These are phyloP conservation scores for Diaporthe batatas DNA, from an alignment of 2,329 filamentous ascomycete species.

Conservation along the genomic window DNA sequence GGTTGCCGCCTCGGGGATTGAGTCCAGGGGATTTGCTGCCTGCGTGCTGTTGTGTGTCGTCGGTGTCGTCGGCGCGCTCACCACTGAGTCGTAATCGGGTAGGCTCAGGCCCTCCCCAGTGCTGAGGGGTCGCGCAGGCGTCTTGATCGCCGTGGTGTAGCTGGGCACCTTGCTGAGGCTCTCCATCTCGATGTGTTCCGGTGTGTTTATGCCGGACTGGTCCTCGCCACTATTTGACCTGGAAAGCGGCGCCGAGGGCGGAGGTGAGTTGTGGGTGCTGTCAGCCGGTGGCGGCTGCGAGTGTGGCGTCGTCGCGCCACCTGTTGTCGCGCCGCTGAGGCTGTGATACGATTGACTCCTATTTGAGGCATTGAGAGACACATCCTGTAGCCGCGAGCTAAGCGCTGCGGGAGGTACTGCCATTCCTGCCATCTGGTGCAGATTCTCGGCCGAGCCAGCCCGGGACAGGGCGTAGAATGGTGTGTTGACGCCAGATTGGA, in stretches of 20 bases:
- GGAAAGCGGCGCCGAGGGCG: slow-evolving; percentile 62
- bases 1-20: slow-evolving; percentile 49
- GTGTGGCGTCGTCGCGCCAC: slow-evolving; percentile 54
- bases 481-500: slow-evolving; percentile 81
- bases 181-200: slow-evolving; percentile 71
- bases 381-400: slow-evolving; percentile 78
- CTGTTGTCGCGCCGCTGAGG: slow-evolving; percentile 49
- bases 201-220: slow-evolving; percentile 66
- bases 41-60: slow-evolving; percentile 54
- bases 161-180: slow-evolving; percentile 81
- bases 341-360: slow-evolving; percentile 61
- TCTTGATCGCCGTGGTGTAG: slow-evolving; percentile 79
- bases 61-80: slow-evolving; percentile 65
- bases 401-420: slow-evolving; percentile 65
- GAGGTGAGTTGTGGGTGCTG: slow-evolving; percentile 55
- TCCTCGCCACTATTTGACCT: slow-evolving; percentile 67
- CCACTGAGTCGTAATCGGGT: slow-evolving; percentile 76
- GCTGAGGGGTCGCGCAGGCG: slow-evolving; percentile 68
- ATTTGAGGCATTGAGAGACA: slow-evolving; percentile 66
- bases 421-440: slow-evolving; percentile 70
- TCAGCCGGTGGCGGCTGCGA: slow-evolving; percentile 53
- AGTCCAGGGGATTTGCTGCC: slow-evolving; percentile 49
- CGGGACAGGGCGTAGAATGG: slow-evolving; percentile 81
- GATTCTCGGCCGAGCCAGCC: slow-evolving; percentile 84
- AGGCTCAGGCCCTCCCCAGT: slow-evolving; percentile 64